These are phyloP conservation scores for Stromatinia cepivora DNA, from an alignment of 2,329 filamentous ascomycete species.

Conservation along the genomic window DNA sequence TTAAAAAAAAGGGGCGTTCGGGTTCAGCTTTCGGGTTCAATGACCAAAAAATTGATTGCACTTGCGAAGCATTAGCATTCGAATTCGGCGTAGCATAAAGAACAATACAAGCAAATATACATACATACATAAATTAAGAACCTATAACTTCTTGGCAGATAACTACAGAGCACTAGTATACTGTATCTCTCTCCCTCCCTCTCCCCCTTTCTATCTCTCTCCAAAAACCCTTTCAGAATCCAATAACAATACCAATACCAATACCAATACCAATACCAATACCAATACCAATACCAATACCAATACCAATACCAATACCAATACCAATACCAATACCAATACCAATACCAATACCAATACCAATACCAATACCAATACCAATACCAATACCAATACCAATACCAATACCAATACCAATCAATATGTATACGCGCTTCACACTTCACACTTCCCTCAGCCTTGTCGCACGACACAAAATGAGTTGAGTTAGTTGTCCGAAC, in stretches of 20 bases:
- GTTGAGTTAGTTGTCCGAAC: not conserved
- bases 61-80: not conserved
- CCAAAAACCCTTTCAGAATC: not conserved
- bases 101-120: not conserved
- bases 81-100: not conserved
- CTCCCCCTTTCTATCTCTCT: too few species aligned
- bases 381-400: too few species aligned
- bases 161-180: not conserved
- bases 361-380: too few species aligned
- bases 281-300: too few species aligned
- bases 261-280: too few species aligned
- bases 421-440: slow-evolving; percentile 2
- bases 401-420: too few species aligned
- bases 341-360: too few species aligned
- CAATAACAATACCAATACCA: too few species aligned
- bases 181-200: not conserved
- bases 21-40: not conserved
- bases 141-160: not conserved
- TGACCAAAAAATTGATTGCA: not conserved
- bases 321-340: too few species aligned
- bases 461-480: not conserved
- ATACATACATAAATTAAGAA: not conserved
- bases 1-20: not conserved
- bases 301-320: too few species aligned
- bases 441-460: too few species aligned